These are phyloP conservation scores for Sugiyamaella boreocaroliniensis DNA, from an alignment of 805 yeast species.

Conservation along the genomic window DNA sequence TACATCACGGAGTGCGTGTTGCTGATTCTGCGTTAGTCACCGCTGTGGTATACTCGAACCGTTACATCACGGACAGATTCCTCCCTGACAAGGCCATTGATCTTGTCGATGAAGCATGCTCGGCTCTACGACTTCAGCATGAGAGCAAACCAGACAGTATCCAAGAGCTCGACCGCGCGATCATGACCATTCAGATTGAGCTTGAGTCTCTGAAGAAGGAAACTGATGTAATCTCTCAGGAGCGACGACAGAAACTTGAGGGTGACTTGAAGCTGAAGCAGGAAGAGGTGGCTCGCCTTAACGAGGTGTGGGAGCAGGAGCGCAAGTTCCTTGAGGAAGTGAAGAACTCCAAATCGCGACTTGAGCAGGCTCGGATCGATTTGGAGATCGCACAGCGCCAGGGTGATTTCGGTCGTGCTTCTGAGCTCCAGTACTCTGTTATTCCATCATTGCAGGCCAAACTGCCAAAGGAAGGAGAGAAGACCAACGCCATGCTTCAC, in stretches of 20 bases:
- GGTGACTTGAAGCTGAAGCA: constrained; percentile 56
- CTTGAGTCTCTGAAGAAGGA: constrained; percentile 90
- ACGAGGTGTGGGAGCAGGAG: constrained; percentile 83
- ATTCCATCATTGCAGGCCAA: constrained; percentile 73
- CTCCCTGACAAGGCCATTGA: constrained; percentile 97
- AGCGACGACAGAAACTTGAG: constrained; percentile 69
- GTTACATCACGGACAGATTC: constrained; percentile 86
- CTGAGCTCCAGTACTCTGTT: constrained; percentile 77
- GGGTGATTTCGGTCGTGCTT: constrained; percentile 82
- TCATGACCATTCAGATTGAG: constrained; percentile 93
- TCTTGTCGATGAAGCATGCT: constrained; percentile 94
- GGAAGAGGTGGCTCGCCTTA: constrained; percentile 61
- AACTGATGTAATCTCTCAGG: constrained; percentile 75
- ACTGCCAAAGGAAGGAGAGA: constrained; percentile 50
- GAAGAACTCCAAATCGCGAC: constrained; percentile 70
- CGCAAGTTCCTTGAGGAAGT: constrained; percentile 67
- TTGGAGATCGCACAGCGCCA: constrained; percentile 76
- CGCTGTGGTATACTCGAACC: constrained; percentile 81
- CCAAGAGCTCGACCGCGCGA: constrained; percentile 76
- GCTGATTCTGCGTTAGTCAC: constrained; percentile 89
- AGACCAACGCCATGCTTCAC: constrained; percentile 51
- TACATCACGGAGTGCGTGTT: constrained; percentile 94
- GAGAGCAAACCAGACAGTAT: constrained; percentile 96
- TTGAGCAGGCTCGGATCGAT: constrained; percentile 79
- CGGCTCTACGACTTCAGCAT: constrained; percentile 87